Percentiles rank a stretch among this genome's conserved stretches.
Evolutionary conservation across 164 flowering plant species (phyloP).

Genomic region (Pachysandra terminalis): DNA sequence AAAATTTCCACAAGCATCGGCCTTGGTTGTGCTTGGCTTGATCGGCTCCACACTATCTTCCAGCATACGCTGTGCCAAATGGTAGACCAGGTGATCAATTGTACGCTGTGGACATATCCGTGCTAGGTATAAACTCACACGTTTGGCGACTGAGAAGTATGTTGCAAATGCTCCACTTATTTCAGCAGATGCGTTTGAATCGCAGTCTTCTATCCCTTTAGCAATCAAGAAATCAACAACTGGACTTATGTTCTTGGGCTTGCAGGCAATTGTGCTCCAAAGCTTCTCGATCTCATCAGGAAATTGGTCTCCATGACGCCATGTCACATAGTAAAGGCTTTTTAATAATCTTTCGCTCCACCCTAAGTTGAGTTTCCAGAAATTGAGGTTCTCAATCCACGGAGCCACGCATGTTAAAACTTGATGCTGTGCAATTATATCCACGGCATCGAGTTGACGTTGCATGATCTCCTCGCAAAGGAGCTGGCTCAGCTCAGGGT

Average conservation of each 20-base stretch:
- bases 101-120: constrained; percentile 97
- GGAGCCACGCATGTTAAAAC: constrained; percentile 99
- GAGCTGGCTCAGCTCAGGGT: constrained; percentile 91
- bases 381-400: constrained; percentile 97
- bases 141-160: constrained; percentile 95
- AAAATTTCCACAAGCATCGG: constrained; percentile 52
- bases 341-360: constrained; percentile 95
- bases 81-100: constrained; percentile 93
- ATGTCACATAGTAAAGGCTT: constrained; percentile 95
- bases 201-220: constrained; percentile 98
- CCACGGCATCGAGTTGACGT: constrained; percentile 97
- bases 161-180: constrained; percentile 98
- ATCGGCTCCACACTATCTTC: constrained; percentile 86
- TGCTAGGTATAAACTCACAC: constrained; percentile 93
- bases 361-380: constrained; percentile 90
- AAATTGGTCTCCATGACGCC: constrained; percentile 98
- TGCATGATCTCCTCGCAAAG: constrained; percentile 99
- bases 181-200: constrained; percentile 97
- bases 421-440: constrained; percentile 98
- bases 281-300: constrained; percentile 99
- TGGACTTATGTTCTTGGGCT: constrained; percentile 89
- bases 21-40: constrained; percentile 45
- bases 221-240: constrained; percentile 92
- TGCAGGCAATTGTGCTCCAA: constrained; percentile 98
- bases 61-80: constrained; percentile 88